Evolutionary conservation across 2,329 filamentous ascomycete genomes (phyloP), one percentile per base, ranked within the genome.

Genomic region (Cladophialophora psammophila): DNA sequence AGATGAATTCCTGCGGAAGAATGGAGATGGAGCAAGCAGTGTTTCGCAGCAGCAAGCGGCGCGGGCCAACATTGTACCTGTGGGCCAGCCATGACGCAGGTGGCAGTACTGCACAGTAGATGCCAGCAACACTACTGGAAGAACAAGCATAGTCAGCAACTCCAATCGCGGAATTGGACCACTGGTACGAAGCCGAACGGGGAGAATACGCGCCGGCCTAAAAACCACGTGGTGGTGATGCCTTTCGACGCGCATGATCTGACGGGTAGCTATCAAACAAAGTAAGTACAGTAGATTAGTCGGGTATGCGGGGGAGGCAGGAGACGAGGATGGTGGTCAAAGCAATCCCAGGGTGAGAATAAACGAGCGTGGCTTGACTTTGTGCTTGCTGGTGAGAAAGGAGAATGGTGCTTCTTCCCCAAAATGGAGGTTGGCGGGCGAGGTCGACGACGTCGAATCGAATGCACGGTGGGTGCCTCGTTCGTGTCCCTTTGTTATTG

Each of bases 41-140:
- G 34, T 32, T 53, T 34, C 31, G 48, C 40, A 54, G 45, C 18
- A 35, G 31, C 15, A 54, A 54, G 45, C 18, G 32, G 31, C 15
- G 48, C 59, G 20, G 59, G 59, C 59, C 52, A 50, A 50, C 34
- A 38, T 31, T 61, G 35, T 52, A 45, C 32, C 59, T 35, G 48
- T 45, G 26, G 34, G 53, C 45, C 34, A 35, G 32, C 38, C 15
- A 53, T 54, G 59, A 61, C 32, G 59, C 45, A 54, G 57, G 13
- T 52, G 42, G 45, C 26, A 58, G 26, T 26, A 26, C 26, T 26
- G 26, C 18, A 15, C 26, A 26, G 26, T 26, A 45, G 38, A 15
- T 15, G 35, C 57, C 57, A 35, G 42, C 26, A 35, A 50, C 42
- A 45, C 57, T 60, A 60, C 57, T 18, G 15, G 26, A 60, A 60